Base-by-base conservation (phyloP, 345 rosid genomes). In the Limnanthes douglasii region DNA sequence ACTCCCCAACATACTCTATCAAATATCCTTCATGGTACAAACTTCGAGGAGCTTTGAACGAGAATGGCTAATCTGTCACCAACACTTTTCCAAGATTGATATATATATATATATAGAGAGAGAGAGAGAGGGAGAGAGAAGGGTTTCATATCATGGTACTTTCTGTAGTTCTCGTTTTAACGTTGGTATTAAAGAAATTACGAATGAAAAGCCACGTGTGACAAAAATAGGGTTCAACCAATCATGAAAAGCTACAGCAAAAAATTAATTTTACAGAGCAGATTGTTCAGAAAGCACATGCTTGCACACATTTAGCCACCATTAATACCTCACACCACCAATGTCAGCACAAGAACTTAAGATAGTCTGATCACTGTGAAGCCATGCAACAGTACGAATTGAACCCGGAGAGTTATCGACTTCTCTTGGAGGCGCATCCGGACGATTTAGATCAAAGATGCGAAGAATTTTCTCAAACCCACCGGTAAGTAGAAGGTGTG, bases 281-380 rank as follows among this genome's bases (percentile, higher is more conserved):
- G n/a, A n/a, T n/a, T n/a, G n/a, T n/a, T n/a, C 8, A 2, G 13
- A 28, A 1, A 28, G 32, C 32, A 28, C 13, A 28, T 28, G 14
- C 32, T 10, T 6, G 32, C 24, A 5, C 13, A 28, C 32, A 10
- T 28, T 9, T 10, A 28, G 2, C 6, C 12, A 28, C 3, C 3
- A 1, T 28, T 27, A 11, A 40, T 67, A 92, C 94, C 99, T 85
- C 49, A 85, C 86, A 39, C 95, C 88, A 43, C 92, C 79, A 6
- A 74, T 69, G 48, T 85, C 93, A 58, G 78, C 53, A 48, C 90
- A 92, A 39, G 99, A 73, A 63, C 98, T 80, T 41, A 90, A 46
- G 40, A 90, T 80, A 31, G 98, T 84, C 65, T 80, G 86, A 57
- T 90, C 96, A 56, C 83, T 70, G 50, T 90, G 98, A 62, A 90